These are phyloP conservation scores for Ambrosia hybrid DNA, from an alignment of 140 eudicot genomes.

Conservation along the genomic window DNA sequence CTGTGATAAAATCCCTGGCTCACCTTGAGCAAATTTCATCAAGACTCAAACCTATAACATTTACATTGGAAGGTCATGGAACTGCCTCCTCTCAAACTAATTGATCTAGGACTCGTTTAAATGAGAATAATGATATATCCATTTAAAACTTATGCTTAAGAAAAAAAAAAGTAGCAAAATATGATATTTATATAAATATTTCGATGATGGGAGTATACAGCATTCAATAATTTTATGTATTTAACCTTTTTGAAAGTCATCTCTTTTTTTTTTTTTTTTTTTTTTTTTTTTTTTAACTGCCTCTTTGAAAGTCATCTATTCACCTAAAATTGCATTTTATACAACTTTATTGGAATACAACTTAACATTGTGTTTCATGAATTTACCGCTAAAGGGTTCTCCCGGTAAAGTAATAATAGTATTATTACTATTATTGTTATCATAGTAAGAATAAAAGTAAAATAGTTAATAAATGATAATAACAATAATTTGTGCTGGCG, in stretches of 20 bases:
- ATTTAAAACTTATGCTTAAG: not conserved
- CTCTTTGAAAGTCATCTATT: too few species aligned
- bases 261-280: too few species aligned
- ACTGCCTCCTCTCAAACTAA: too few species aligned
- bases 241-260: not conserved
- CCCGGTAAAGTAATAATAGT: not conserved
- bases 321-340: too few species aligned
- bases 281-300: too few species aligned
- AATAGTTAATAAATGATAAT: not conserved
- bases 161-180: not conserved
- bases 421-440: not conserved
- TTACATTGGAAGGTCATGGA: too few species aligned
- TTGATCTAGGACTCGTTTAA: not conserved
- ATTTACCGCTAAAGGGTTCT: not conserved
- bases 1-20: too few species aligned
- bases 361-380: not conserved
- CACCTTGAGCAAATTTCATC: too few species aligned
- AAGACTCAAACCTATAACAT: too few species aligned
- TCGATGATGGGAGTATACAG: not conserved
- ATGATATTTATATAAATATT: not conserved
- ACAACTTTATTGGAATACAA: too few species aligned
- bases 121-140: too few species aligned
- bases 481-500: conserved; percentile 26
- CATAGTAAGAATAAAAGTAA: not conserved
- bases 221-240: not conserved